Evolutionary conservation across 2,329 filamentous ascomycete species (phyloP), one percentile per base, ranked within the genome.

Genomic region (Stagonosporopsis tanaceti): DNA sequence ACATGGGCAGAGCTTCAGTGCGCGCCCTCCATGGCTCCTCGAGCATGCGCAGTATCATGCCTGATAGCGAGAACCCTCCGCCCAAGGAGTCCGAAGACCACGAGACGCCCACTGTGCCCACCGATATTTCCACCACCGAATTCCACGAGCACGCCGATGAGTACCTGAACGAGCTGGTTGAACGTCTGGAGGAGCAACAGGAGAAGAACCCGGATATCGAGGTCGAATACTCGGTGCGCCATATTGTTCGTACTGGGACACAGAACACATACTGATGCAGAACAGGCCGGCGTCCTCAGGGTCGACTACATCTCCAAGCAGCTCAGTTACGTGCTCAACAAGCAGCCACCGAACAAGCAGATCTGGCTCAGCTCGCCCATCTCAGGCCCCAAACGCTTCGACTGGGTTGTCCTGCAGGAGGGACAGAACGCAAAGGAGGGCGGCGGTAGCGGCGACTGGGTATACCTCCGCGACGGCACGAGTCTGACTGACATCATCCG

Each of bases 311-410:
- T 87, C 1, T 80, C 83, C 12, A 81, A 87, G 47, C 93, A 93
- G 61, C 56, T 68, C 61, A 94, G 87, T 28, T 99, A 96, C 74
- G 91, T 99, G 59, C 85, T 99, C 79, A 99, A 99, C 85, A 99
- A 99, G 79, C 95, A 99, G 77, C 95, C 95, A 0, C 93, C 94
- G 20, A 98, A 97, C 83, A 95, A 93, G 82, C 95, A 89, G 71
- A 97, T 99, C 73, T 99, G 95, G 95, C 87, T 98, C 42, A 95
- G 92, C 35, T 96, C 92, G 40, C 95, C 95, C 4, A 82, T 92
- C 51, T 93, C 91, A 6, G 95, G 95, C 0, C 95, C 95, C 14
- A 97, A 97, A 80, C 89, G 94, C 57, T 99, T 89, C 80, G 93
- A 98, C 77, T 99, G 91, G 85, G 90, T 96, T 53, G 76, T 93